A percentile compares a stretch with the other conserved stretches of the same genome.
Conservation (phyloP, 2,329 filamentous ascomycete genomes). For the Talaromyces sp. region DNA sequence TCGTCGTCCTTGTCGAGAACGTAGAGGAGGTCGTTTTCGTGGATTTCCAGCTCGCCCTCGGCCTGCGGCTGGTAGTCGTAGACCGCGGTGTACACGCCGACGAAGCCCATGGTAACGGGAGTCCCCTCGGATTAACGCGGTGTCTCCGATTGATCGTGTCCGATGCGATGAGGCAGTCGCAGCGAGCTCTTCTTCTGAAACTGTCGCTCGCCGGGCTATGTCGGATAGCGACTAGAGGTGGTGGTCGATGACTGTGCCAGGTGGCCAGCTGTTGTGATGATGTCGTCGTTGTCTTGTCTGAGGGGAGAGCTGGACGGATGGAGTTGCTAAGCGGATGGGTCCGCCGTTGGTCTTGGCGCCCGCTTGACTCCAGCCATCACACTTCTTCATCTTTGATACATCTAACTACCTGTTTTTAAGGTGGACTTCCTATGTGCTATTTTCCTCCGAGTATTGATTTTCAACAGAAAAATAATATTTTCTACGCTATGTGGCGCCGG, state of each 20-base stretch:
- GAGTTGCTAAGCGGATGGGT: conserved; percentile 13
- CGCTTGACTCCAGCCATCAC: not conserved
- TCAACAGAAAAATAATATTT: not conserved
- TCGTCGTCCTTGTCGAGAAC: conserved; percentile 77
- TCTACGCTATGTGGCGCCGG: not conserved
- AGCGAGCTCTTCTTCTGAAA: not conserved
- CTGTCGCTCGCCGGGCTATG: not conserved
- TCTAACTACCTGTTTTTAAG: not conserved
- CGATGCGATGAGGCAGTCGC: not conserved
- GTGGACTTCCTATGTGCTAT: not conserved
- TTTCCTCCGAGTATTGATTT: not conserved
- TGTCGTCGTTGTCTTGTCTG: conserved; percentile 4
- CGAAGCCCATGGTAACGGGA: conserved; percentile 70
- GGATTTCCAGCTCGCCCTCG: conserved; percentile 79
- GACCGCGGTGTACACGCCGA: conserved; percentile 84
- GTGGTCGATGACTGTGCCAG: conserved; percentile 7
- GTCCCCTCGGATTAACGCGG: conserved; percentile 6
- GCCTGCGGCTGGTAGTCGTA: conserved; percentile 91
- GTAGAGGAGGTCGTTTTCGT: conserved; percentile 84
- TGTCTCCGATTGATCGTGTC: not conserved
- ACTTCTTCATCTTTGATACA: not conserved
- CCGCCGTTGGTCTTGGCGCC: conserved; percentile 6
- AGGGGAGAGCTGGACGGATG: conserved; percentile 5
- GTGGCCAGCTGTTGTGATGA: conserved; percentile 10
- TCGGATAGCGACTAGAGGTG: not conserved